Conservation (phyloP, 2,329 filamentous ascomycete genomes). For the Aureobasidium uvarum region DNA sequence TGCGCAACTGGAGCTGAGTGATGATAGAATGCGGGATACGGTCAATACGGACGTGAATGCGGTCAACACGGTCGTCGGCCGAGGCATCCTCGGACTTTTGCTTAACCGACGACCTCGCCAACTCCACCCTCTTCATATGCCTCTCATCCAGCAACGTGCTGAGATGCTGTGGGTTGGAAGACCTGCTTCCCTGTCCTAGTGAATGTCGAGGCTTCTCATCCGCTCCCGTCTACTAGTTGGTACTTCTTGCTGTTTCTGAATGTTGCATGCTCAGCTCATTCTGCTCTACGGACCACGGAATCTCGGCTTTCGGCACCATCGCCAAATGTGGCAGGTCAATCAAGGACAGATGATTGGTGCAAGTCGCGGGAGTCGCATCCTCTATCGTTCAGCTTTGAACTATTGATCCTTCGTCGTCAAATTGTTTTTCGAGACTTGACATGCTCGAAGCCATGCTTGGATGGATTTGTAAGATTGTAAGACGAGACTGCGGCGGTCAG, state of each 20-base stretch:
- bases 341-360: not conserved
- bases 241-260: not conserved
- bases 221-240: not conserved
- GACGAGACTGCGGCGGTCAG: not conserved
- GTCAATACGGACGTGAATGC: not conserved
- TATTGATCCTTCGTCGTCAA: not conserved
- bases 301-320: slow-evolving; percentile 4
- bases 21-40: not conserved
- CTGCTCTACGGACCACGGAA: slow-evolving; percentile 12
- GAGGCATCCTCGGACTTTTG: slow-evolving; percentile 13
- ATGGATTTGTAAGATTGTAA: slow-evolving; percentile 14
- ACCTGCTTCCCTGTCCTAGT: no score
- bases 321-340: slow-evolving; percentile 11
- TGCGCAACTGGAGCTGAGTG: not conserved
- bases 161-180: not conserved
- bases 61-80: not conserved
- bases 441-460: no score
- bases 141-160: not conserved
- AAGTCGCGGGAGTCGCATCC: not conserved
- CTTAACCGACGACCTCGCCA: not conserved
- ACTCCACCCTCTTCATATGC: no score
- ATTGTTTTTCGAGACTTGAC: not conserved
- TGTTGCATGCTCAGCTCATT: not conserved
- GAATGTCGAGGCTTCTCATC: not conserved
- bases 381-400: not conserved